Evolutionary conservation across 495 filamentous ascomycete species (phyloP).

Genomic region (Trichoderma orchidacearum): DNA sequence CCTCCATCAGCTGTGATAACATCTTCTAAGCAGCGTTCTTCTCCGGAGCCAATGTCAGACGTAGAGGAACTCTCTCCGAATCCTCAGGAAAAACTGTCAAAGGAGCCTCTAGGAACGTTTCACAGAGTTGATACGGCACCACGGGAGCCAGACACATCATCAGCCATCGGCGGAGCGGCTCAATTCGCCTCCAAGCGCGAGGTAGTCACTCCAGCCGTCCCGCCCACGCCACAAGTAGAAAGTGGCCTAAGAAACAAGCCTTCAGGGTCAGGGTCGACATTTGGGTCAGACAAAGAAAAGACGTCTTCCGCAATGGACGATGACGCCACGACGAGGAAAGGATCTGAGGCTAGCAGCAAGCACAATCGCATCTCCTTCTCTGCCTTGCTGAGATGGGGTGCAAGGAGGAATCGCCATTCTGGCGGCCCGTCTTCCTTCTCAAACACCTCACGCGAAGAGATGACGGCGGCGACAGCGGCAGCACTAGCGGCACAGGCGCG

Average conservation of each 20-base stretch:
- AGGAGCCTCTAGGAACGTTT: neutral
- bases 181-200: neutral
- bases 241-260: conserved; percentile 1
- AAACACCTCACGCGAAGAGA: conserved; percentile 76
- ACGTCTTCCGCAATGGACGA: conserved; percentile 23
- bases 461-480: conserved; percentile 13
- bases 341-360: conserved; percentile 28
- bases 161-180: neutral
- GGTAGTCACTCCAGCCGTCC: neutral
- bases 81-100: neutral
- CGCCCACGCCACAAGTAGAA: neutral
- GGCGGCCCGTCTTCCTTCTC: conserved; percentile 54
- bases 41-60: conserved; percentile 5
- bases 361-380: conserved; percentile 40
- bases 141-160: neutral
- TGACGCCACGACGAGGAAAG: conserved; percentile 15
- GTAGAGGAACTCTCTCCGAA: conserved; percentile 3
- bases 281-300: conserved; percentile 22
- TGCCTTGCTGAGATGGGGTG: conserved; percentile 61
- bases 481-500: conserved; percentile 13
- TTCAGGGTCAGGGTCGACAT: conserved; percentile 10
- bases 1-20: conserved; percentile 30
- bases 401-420: conserved; percentile 41
- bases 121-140: neutral
- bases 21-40: conserved; percentile 26